Evolutionary conservation across 2,329 filamentous ascomycete species (phyloP).

Genomic region (Fusarium albosuccineum): DNA sequence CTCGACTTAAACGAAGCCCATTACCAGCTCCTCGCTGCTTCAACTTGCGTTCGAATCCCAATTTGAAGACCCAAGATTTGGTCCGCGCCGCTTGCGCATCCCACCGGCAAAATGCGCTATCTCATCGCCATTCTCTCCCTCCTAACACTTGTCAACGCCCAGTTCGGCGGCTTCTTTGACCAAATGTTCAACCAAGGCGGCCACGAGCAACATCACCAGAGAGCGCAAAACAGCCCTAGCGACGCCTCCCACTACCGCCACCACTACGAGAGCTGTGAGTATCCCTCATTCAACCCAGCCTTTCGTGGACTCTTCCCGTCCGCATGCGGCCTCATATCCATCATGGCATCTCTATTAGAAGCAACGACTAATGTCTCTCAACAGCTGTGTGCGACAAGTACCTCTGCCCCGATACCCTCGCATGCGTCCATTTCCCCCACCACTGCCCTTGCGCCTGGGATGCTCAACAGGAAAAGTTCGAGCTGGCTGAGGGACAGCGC

Average conservation of each 20-base stretch:
- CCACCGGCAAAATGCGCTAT: slow-evolving; percentile 47
- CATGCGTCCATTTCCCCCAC: slow-evolving; percentile 96
- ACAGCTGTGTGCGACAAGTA: slow-evolving; percentile 91
- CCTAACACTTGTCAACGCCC: slow-evolving; percentile 74
- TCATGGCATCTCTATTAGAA: background rate
- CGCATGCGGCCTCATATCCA: background rate
- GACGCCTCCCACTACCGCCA: slow-evolving; percentile 85
- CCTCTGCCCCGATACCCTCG: slow-evolving; percentile 92
- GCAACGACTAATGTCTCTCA: slow-evolving; percentile 21
- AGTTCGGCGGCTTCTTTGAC: slow-evolving; percentile 94
- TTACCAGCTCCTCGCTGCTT: slow-evolving; percentile 10
- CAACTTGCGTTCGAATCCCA: background rate
- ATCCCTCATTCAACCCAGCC: background rate
- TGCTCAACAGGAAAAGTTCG: slow-evolving; percentile 81
- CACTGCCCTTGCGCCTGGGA: slow-evolving; percentile 95
- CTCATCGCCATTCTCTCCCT: slow-evolving; percentile 68
- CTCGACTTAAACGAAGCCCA: background rate
- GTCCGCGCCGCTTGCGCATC: slow-evolving; percentile 1
- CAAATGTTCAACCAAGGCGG: slow-evolving; percentile 84
- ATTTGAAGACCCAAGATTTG: background rate
- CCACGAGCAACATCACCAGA: slow-evolving; percentile 60
- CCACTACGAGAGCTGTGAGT: slow-evolving; percentile 75
- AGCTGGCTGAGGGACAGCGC: slow-evolving; percentile 77
- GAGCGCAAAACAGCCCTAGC: slow-evolving; percentile 83
- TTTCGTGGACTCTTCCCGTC: background rate